These are phyloP conservation scores for Chrysophaeum taylorii DNA, from an alignment of 352 stramenopile species.

Conservation along the genomic window DNA sequence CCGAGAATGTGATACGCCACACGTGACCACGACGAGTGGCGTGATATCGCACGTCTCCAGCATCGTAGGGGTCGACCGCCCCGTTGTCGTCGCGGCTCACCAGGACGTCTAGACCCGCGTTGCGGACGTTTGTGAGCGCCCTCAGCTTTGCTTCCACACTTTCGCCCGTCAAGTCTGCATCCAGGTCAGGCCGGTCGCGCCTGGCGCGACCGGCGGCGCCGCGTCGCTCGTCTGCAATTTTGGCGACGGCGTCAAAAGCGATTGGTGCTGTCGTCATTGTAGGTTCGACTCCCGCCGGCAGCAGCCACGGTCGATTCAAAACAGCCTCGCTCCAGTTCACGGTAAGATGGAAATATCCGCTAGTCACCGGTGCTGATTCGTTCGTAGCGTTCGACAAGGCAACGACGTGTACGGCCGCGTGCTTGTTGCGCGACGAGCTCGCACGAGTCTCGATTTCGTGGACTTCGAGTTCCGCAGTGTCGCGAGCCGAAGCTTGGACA, in stretches of 20 bases:
- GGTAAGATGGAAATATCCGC: neutral
- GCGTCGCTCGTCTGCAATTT: neutral
- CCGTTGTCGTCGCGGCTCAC: slow-evolving; percentile 5
- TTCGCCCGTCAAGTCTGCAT: neutral
- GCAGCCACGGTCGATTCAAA: too few relatives aligned
- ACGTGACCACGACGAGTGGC: neutral
- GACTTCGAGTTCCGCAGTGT: neutral
- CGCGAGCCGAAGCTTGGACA: neutral
- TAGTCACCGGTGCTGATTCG: neutral
- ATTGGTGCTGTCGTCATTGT: neutral
- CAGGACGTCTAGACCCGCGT: neutral
- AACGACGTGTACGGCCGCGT: neutral
- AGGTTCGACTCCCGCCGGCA: neutral
- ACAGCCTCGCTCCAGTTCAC: neutral
- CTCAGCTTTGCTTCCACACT: neutral
- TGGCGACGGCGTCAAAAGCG: slow-evolving; percentile 3
- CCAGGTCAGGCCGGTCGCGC: neutral
- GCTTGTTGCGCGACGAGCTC: neutral
- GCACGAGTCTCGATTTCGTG: neutral
- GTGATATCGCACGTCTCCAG: neutral
- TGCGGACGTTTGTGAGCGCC: neutral
- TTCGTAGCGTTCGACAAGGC: neutral
- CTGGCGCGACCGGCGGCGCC: neutral
- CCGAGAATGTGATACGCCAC: neutral
- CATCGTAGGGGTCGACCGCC: neutral